Evolutionary conservation across 1,139 yeast species (phyloP).

Genomic region (Meyerozyma carpophila): DNA sequence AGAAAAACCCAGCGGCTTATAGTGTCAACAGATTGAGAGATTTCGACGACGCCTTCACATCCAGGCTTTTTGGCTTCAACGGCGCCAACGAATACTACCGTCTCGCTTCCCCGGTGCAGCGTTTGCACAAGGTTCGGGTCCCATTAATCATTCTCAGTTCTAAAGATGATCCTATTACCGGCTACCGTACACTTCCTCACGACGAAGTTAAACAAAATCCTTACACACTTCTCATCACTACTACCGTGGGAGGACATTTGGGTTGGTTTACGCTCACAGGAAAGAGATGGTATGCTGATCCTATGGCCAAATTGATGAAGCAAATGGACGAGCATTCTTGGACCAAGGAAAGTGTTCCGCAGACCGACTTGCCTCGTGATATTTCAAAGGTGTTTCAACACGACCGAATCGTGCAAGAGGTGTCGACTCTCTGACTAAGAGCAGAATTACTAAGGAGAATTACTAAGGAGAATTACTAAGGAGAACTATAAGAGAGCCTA

Average conservation of each 20-base stretch:
- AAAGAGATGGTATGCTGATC: slow-evolving; percentile 49
- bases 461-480: no score
- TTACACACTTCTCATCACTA: slow-evolving; percentile 56
- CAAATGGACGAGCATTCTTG: slow-evolving; percentile 24
- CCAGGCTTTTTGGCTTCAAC: slow-evolving; percentile 67
- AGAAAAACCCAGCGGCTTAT: slow-evolving; percentile 28
- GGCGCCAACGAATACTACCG: slow-evolving; percentile 71
- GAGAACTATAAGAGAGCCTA: no score
- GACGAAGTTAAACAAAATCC: slow-evolving; percentile 64
- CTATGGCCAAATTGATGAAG: slow-evolving; percentile 29
- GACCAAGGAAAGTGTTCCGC: slow-evolving; percentile 11
- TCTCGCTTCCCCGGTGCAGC: slow-evolving; percentile 57
- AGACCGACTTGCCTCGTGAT: slow-evolving; percentile 24
- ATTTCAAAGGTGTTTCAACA: slow-evolving; percentile 23
- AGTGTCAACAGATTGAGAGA: slow-evolving; percentile 34
- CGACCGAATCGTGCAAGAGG: slow-evolving; percentile 21
- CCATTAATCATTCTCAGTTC: slow-evolving; percentile 49
- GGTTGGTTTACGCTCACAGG: slow-evolving; percentile 52
- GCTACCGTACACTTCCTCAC: slow-evolving; percentile 51
- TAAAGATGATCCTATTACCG: slow-evolving; percentile 55
- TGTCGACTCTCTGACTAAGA: no score
- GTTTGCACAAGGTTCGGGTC: slow-evolving; percentile 45
- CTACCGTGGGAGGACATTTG: slow-evolving; percentile 83
- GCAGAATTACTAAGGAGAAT: no score
- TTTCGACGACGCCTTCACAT: slow-evolving; percentile 71